Evolutionary conservation across 306 rosid genomes (phyloP).

Genomic region (Gynostemma pentaphyllum): DNA sequence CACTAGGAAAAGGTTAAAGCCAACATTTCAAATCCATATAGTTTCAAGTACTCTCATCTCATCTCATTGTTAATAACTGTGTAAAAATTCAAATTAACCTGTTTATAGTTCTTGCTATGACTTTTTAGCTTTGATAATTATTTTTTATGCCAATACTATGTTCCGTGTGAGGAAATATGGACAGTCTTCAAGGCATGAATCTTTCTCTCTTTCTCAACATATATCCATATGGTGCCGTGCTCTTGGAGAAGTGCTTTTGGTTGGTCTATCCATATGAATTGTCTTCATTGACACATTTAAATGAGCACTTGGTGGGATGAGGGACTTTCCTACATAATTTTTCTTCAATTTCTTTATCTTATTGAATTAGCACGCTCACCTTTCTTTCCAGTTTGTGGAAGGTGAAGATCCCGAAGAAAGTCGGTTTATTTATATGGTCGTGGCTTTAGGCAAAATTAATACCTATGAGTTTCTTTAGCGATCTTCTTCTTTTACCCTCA

Average conservation of each 20-base stretch:
- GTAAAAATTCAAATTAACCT: not conserved
- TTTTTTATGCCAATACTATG: not conserved
- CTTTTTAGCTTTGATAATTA: not conserved
- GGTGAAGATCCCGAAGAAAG: too few species aligned
- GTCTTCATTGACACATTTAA: not conserved
- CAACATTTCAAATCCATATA: slow-evolving; percentile 10
- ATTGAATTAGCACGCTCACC: too few species aligned
- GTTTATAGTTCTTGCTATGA: not conserved
- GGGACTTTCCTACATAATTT: not conserved
- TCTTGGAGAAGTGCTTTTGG: not conserved
- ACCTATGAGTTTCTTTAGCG: too few species aligned
- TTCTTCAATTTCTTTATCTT: not conserved
- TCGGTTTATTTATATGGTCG: too few species aligned
- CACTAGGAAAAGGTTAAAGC: slow-evolving; percentile 70
- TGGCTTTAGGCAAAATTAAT: too few species aligned
- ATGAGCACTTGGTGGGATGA: not conserved
- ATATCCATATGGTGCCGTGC: not conserved
- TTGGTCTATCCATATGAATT: not conserved
- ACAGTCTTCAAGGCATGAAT: not conserved
- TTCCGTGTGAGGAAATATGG: not conserved
- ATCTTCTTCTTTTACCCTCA: too few species aligned
- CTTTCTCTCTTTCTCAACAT: not conserved
- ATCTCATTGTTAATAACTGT: not conserved
- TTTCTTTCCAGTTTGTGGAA: too few species aligned
- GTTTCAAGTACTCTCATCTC: not conserved